These are phyloP conservation scores for Casuarina cunninghamiana DNA, from an alignment of 306 rosid genomes.

Conservation along the genomic window DNA sequence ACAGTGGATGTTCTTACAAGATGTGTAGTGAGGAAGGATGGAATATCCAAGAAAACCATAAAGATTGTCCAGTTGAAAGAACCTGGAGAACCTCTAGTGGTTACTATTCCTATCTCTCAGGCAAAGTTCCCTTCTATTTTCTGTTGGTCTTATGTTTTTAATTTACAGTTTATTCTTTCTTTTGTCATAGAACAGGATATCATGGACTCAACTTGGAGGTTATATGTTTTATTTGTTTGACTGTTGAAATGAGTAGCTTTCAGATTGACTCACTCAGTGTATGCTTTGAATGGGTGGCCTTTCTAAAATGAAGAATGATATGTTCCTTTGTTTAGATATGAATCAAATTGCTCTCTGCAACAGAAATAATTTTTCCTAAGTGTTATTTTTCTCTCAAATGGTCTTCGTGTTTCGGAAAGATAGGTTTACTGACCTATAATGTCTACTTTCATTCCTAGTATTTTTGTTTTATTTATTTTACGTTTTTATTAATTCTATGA, in stretches of 20 bases:
- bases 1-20: constrained; percentile 83
- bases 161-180: constrained; percentile 4
- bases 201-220: background rate
- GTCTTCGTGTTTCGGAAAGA: background rate
- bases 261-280: background rate
- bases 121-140: constrained; percentile 35
- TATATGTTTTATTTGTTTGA: background rate
- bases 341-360: background rate
- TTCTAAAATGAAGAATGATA: background rate
- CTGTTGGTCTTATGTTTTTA: constrained; percentile 12
- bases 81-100: constrained; percentile 77
- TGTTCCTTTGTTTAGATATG: background rate
- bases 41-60: constrained; percentile 55
- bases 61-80: constrained; percentile 76
- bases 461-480: background rate
- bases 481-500: background rate
- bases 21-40: constrained; percentile 67
- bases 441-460: background rate
- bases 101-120: constrained; percentile 79
- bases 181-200: background rate
- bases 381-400: background rate
- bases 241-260: background rate
- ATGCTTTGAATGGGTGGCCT: background rate
- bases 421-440: background rate
- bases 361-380: background rate